Conservation (phyloP, 164 flowering plant genomes). For the Taxillus chinensis region DNA sequence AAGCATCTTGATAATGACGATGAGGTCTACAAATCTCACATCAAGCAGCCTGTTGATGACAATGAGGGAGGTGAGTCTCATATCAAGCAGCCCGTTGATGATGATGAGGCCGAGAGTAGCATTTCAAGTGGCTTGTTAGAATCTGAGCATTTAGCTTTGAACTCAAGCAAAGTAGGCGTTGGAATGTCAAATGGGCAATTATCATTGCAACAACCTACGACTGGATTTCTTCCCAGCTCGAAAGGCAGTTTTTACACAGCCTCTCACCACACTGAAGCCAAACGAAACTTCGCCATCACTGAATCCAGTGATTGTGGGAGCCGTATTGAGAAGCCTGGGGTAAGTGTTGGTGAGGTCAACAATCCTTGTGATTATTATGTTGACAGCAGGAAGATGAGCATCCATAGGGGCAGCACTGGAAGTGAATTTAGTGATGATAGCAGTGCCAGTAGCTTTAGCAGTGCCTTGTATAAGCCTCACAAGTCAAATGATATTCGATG, state of each 20-base stretch:
- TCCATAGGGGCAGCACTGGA: constrained; percentile 59
- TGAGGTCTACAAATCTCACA: too few relatives aligned
- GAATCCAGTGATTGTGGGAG: constrained; percentile 48
- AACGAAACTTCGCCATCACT: constrained; percentile 50
- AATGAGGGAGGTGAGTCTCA: neutral
- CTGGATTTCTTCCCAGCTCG: constrained; percentile 35
- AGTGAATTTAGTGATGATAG: constrained; percentile 83
- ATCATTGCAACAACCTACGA: constrained; percentile 16
- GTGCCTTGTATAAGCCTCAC: constrained; percentile 64
- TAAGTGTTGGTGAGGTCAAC: constrained; percentile 30
- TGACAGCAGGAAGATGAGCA: constrained; percentile 18
- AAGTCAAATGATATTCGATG: constrained; percentile 63
- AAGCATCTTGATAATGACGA: too few relatives aligned
- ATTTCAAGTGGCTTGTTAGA: constrained; percentile 14
- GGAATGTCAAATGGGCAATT: constrained; percentile 10
- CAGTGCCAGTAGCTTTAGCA: constrained; percentile 57
- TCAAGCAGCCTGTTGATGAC: too few relatives aligned
- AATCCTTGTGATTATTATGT: constrained; percentile 26
- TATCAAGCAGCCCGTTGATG: constrained; percentile 21
- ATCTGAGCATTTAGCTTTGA: constrained; percentile 10
- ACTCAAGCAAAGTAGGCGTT: constrained; percentile 1
- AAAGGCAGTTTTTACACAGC: constrained; percentile 31
- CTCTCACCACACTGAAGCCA: constrained; percentile 45
- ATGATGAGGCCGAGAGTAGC: constrained; percentile 10
- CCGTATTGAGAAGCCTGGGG: constrained; percentile 34